Evolutionary conservation across 768 basidiomycete genomes (phyloP).

Genomic region (Psilocybe sp.): DNA sequence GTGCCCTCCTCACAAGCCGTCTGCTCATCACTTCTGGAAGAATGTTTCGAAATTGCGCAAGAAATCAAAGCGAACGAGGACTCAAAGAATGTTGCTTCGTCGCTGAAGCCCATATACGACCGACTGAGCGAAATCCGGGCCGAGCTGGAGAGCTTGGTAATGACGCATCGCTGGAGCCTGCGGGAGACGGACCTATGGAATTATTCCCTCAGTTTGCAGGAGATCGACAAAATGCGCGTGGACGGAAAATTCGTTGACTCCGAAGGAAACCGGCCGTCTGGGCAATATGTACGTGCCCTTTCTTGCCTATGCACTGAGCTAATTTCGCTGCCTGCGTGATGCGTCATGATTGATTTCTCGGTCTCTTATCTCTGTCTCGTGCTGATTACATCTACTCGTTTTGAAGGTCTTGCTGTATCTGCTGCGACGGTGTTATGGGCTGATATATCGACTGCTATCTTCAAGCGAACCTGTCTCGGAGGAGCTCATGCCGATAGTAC

Average conservation of each 20-base stretch:
- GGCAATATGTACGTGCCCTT: slow-evolving; percentile 81
- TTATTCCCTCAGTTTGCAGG: slow-evolving; percentile 88
- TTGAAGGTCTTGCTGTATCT: slow-evolving; percentile 87
- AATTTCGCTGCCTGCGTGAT: too few relatives aligned
- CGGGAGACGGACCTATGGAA: slow-evolving; percentile 93
- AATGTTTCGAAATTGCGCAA: slow-evolving; percentile 93
- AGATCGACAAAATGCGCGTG: slow-evolving; percentile 95
- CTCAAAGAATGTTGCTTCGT: slow-evolving; percentile 79
- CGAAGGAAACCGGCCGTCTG: slow-evolving; percentile 87
- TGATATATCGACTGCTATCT: slow-evolving; percentile 90
- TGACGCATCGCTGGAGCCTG: slow-evolving; percentile 97
- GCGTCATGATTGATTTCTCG: too few relatives aligned
- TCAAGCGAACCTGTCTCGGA: slow-evolving; percentile 97
- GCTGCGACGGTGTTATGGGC: slow-evolving; percentile 90
- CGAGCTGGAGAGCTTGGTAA: slow-evolving; percentile 86
- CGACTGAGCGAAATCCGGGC: slow-evolving; percentile 80
- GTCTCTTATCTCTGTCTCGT: not conserved
- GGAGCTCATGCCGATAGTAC: slow-evolving; percentile 93
- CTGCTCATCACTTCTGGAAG: slow-evolving; percentile 89
- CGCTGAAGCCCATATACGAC: slow-evolving; percentile 91
- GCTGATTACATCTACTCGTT: not conserved
- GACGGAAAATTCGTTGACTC: slow-evolving; percentile 97
- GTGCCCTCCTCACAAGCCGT: slow-evolving; percentile 91
- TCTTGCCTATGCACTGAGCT: not conserved
- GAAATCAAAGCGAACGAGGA: slow-evolving; percentile 95